Evolutionary conservation across 2,329 filamentous ascomycete species (phyloP), one percentile per base, ranked within the genome.

Genomic region (Sporothrix humicola): DNA sequence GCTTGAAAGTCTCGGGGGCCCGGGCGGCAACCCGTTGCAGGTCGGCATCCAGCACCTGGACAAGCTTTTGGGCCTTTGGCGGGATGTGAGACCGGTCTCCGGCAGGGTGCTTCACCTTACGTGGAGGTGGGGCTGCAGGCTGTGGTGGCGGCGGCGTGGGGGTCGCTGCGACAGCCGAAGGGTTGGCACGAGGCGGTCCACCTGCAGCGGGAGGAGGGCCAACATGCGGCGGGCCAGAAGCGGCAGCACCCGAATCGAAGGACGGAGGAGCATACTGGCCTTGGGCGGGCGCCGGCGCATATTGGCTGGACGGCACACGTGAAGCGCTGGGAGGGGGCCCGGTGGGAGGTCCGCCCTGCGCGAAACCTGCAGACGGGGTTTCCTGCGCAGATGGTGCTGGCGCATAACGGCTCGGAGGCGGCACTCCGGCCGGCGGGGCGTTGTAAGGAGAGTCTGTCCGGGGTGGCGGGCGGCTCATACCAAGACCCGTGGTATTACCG

Each of bases 31-130:
- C 93, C 48, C 94, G 92, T 78, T 95, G 91, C 89, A 98, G 94
- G 78, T 98, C 95, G 46, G 88, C 87, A 72, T 86, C 91, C 66
- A 99, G 87, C 52, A 97, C 89, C 71, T 97, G 93, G 72, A 93
- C 94, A 77, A 99, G 87, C 69, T 89, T 90, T 80, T 92, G 90
- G 15, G 95, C 93, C 70, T 86, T 86, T 13, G 89, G 81, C 0
- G 95, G 93, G 73, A 99, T 97, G 81, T 98, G 94, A 23, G 92
- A 93, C 69, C 95, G 91, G 81, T 98, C 95, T 77, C 95, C 95
- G 58, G 93, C 83, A 84, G 94, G 93, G 80, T 96, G 88, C 80
- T 90, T 94, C 42, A 86, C 79, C 79, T 86, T 87, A n/a, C 89
- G 82, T 42, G 87, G 83, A 13, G 90, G 85, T 26, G 87, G 83